Evolutionary conservation across 345 rosid species (phyloP), one percentile per base, ranked within the genome.

Genomic region (Draba incana): DNA sequence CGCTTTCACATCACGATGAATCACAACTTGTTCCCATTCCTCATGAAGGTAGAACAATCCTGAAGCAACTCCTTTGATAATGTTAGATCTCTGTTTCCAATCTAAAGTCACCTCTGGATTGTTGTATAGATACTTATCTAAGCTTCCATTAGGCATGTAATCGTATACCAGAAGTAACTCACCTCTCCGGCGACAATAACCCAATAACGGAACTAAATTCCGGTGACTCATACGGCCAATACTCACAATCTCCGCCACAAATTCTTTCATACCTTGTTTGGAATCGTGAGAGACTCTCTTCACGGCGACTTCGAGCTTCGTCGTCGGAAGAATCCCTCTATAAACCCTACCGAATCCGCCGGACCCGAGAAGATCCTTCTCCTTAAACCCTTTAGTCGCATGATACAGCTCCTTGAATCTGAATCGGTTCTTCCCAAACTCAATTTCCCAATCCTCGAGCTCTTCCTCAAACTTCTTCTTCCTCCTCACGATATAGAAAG

Each of bases 331-430:
- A 3, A 71, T 57, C 3, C 97, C 92, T 81, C 64, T 81, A 39
- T 84, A 88, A 5, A 90, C 95, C 25, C 75, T 64, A 1, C 97
- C 92, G 27, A 76, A 88, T 45, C 97, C 92, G 0, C 97, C 92
- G 0, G 53, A 27, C 0, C 97, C 97, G 25, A 88, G 37, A n/a
- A 86, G 49, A 48, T 81, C 91, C 47, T 72, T 67, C 14, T 86
- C 85, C 50, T 50, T 81, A 28, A 91, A 91, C 2, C 92, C 95
- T 70, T 78, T 86, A 0, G 95, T 83, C 4, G 95, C 90, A 4
- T 57, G 37, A 9, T 84, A 86, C 12, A 91, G 77, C 63, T 91
- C 88, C 55, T 82, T 86, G 84, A 65, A 88, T 33, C 78, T 72
- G 46, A 81, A 91, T 55, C 95, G 72, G 8, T 84, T 91, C 12